Percentiles rank a stretch among this genome's conserved stretches.
phyloP scores from a whole-genome alignment of 495 filamentous ascomycete species.

The Tuber calosporum region DNA sequence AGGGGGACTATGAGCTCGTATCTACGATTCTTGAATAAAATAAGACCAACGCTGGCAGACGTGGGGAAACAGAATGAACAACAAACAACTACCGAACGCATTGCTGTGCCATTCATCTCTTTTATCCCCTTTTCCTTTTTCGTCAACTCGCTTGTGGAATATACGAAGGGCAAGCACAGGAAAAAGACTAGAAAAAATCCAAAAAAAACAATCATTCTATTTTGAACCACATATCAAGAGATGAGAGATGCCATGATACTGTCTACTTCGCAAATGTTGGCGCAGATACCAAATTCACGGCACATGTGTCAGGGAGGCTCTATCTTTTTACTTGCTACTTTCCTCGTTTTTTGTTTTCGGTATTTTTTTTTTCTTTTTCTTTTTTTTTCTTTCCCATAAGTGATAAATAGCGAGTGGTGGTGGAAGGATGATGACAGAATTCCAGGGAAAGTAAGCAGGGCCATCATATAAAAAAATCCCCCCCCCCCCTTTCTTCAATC shows the following conservation, averaged over 20 bases:
- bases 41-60: not conserved
- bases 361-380: too few relatives aligned
- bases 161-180: not conserved
- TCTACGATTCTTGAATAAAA: not conserved
- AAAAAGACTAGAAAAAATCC: too few relatives aligned
- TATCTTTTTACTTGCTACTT: not conserved
- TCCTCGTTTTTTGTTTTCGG: too few relatives aligned
- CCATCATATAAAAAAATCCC: not conserved
- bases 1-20: not conserved
- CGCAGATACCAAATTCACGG: not conserved
- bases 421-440: not conserved
- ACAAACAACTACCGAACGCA: not conserved
- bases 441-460: not conserved
- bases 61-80: not conserved
- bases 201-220: not conserved
- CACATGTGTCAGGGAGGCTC: not conserved
- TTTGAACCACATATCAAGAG: slow-evolving; percentile 2
- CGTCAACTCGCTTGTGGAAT: not conserved
- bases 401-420: not conserved
- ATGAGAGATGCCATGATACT: slow-evolving; percentile 4
- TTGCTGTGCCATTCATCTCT: not conserved
- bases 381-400: not conserved
- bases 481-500: not conserved
- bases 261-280: not conserved
- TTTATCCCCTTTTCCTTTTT: not conserved